Conservation (phyloP, 164 flowering plant genomes). For the Liriodendron chinense region DNA sequence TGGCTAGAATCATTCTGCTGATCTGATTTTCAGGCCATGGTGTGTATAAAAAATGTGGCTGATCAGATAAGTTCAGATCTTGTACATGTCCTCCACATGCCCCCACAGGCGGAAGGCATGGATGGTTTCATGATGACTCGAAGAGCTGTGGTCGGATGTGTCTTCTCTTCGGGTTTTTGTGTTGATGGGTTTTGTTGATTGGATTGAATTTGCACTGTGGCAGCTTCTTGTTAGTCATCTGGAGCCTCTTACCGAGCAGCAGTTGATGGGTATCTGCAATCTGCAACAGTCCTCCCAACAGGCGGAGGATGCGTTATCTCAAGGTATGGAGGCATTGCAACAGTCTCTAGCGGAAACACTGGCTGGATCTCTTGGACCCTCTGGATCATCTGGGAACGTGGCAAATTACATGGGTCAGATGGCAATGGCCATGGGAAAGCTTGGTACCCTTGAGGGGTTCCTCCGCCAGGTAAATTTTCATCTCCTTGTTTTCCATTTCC, state of each 20-base stretch:
- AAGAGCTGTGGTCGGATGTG: background rate
- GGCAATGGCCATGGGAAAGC: conserved; percentile 96
- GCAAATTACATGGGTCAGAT: conserved; percentile 94
- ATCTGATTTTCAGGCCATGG: background rate
- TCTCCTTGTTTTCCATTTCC: background rate
- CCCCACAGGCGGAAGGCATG: no score
- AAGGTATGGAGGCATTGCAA: conserved; percentile 88
- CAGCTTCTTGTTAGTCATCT: conserved; percentile 74
- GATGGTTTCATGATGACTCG: background rate
- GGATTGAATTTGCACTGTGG: conserved; percentile 12
- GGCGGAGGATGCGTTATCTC: conserved; percentile 89
- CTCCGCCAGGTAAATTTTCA: conserved; percentile 55
- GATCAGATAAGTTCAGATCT: background rate
- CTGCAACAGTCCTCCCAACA: conserved; percentile 87
- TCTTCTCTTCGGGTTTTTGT: background rate
- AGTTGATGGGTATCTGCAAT: conserved; percentile 56
- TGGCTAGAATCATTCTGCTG: background rate
- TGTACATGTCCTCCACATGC: background rate
- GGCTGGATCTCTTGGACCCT: conserved; percentile 58
- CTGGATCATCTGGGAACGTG: conserved; percentile 71
- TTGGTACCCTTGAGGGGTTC: conserved; percentile 77
- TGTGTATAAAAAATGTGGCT: background rate
- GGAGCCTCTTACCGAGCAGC: conserved; percentile 89
- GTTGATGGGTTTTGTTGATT: conserved; percentile 1
- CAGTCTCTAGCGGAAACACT: conserved; percentile 80